Evolutionary conservation across 164 flowering plant species (phyloP), one percentile per base, ranked within the genome.

Genomic region (Platanus orientalis): DNA sequence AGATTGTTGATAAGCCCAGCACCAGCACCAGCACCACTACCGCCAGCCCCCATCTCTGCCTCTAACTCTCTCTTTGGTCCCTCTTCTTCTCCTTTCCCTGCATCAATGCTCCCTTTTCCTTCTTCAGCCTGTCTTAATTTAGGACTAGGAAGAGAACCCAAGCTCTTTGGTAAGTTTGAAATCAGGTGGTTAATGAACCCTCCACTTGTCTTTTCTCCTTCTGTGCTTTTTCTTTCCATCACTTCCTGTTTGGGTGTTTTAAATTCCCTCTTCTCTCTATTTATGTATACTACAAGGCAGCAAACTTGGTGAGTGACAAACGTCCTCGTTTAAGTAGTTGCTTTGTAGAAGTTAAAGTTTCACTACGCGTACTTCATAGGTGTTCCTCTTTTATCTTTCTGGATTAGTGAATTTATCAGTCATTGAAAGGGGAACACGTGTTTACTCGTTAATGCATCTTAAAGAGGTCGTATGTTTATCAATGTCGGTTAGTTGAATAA

Each of bases 1-100:
- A 81, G 39, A 57, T 64, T 69, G 39, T 55, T 65, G 26, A 73
- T 45, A 4, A 73, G 6, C 59, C 76, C 73, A 29, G 80, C 80
- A 53, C 81, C 72, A 32, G 63, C 66, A 60, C 58, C n/a, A n/a
- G n/a, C n/a, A n/a, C n/a, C n/a, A n/a, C n/a, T n/a, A n/a, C n/a
- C n/a, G n/a, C 40, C 1, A 1, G 24, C 17, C n/a, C 1, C 59
- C 42, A n/a, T 12, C 49, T 17, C 62, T 51, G 13, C n/a, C 56
- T n/a, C n/a, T n/a, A n/a, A n/a, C n/a, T 20, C 12, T 64, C 9
- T 10, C 63, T 20, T 26, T 42, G 45, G 42, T 3, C 25, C 29
- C 0, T 45, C 57, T 10, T 53, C 66, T 20, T 40, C 65, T 23
- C 26, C 44, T 2, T 6, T 57, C 1, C 20, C 64, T 32, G 60